Evolutionary conservation across 164 flowering plant species (phyloP), one percentile per base, ranked within the genome.

Genomic region (Litsea cubeba): DNA sequence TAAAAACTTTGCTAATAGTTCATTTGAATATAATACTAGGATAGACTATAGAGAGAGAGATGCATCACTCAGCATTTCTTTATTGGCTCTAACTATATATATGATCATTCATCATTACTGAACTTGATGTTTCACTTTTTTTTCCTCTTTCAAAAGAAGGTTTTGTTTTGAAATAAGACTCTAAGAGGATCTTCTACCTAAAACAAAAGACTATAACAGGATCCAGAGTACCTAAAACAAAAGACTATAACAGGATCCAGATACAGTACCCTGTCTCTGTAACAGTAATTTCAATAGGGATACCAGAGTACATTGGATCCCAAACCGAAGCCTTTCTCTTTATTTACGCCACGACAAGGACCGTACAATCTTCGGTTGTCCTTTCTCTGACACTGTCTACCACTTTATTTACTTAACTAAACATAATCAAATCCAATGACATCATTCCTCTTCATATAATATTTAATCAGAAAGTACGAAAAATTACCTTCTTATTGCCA

Each of bases 281-380:
- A 40, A 1, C 17, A 66, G 26, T 64, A 64, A n/a, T 3, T n/a
- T 2, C 8, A 24, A n/a, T 4, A 5, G 35, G 26, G 11, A 7
- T 18, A 40, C 69, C 5, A 40, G n/a, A n/a, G 49, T 28, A 40
- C 69, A 66, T 66, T 32, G 69, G 69, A 66, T 66, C 69, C 69
- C 69, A 35, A 66, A 66, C 40, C n/a, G 20, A 28, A 28, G 20
- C 12, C 49, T n/a, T 66, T 30, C 1, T 14, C n/a, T n/a, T 32
- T 32, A 40, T 40, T 40, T 17, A 28, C 32, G 49, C 69, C 18
- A 30, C 46, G 69, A 66, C 69, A 66, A 32, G 15, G 49, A 32
- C 69, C 69, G 69, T 66, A 66, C 69, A 32, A 23, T 5, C 28
- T 32, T 12, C 25, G 32, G 20, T 0, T 32, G 69, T 66, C 69